These are phyloP conservation scores for Phytophthora hybrid DNA, from an alignment of 352 stramenopile species.

Conservation along the genomic window DNA sequence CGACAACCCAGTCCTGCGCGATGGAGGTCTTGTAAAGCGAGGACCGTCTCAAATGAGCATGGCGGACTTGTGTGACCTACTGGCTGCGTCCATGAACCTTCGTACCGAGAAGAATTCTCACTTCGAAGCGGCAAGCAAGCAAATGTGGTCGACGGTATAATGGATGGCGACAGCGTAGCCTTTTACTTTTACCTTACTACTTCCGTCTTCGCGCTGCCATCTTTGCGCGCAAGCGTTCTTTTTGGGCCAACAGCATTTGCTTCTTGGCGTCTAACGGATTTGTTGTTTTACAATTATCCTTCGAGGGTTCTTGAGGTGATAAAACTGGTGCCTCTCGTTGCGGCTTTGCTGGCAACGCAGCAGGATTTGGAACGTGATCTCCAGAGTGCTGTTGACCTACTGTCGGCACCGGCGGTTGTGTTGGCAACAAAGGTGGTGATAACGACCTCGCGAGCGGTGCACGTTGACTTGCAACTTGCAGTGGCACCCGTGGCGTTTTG, in stretches of 20 bases:
- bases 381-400: background rate
- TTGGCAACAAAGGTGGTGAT: background rate
- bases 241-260: constrained; percentile 63
- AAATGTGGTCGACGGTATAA: constrained; percentile 66
- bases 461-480: constrained; percentile 9
- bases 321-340: background rate
- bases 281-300: constrained; percentile 2
- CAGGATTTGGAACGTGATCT: background rate
- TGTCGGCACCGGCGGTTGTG: background rate
- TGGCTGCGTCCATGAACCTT: constrained; percentile 65
- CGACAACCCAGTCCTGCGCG: constrained; percentile 56
- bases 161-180: background rate
- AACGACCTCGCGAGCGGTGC: background rate
- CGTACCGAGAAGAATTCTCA: constrained; percentile 58
- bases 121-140: constrained; percentile 54
- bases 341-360: background rate
- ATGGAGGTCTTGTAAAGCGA: constrained; percentile 55
- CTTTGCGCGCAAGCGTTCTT: constrained; percentile 73
- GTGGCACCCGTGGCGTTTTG: background rate
- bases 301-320: background rate
- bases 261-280: constrained; percentile 58
- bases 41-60: constrained; percentile 50
- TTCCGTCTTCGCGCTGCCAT: constrained; percentile 50
- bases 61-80: constrained; percentile 52
- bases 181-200: constrained; percentile 5